These are phyloP conservation scores for Rheum nobile DNA, from an alignment of 148 eudicot genomes.

Conservation along the genomic window DNA sequence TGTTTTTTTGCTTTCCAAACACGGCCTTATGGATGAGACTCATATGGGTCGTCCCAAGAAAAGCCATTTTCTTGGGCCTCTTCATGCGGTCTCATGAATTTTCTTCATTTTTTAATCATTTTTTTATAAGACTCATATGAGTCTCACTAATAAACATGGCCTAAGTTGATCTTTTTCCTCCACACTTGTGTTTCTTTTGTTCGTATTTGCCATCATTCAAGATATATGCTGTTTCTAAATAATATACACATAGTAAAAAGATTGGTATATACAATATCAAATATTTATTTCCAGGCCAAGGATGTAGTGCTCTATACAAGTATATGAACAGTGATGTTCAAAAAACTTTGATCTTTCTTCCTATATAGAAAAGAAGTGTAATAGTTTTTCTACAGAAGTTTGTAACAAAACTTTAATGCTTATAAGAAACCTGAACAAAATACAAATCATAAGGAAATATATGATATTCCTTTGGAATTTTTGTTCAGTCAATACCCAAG, in stretches of 20 bases:
- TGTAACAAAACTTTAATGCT: background rate
- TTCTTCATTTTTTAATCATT: too few species aligned
- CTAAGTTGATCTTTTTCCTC: too few species aligned
- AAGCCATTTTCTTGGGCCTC: too few species aligned
- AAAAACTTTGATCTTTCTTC: background rate
- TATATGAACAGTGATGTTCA: background rate
- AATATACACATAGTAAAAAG: background rate
- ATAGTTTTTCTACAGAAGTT: background rate
- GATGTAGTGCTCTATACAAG: background rate
- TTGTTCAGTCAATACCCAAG: conserved; percentile 65
- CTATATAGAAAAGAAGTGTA: background rate
- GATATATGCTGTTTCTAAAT: too few species aligned
- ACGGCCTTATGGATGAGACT: too few species aligned
- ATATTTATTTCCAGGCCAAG: background rate
- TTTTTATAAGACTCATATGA: too few species aligned
- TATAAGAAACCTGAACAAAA: background rate
- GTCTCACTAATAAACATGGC: too few species aligned
- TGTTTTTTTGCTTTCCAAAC: too few species aligned
- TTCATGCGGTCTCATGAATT: too few species aligned
- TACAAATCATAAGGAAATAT: background rate
- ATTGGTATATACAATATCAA: background rate
- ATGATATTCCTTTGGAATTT: background rate
- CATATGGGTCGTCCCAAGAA: too few species aligned
- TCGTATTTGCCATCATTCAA: too few species aligned
- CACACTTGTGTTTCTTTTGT: too few species aligned